Evolutionary conservation across 768 basidiomycete genomes (phyloP), one percentile per base, ranked within the genome.

Genomic region (Trichaptum fuscoviolaceum): DNA sequence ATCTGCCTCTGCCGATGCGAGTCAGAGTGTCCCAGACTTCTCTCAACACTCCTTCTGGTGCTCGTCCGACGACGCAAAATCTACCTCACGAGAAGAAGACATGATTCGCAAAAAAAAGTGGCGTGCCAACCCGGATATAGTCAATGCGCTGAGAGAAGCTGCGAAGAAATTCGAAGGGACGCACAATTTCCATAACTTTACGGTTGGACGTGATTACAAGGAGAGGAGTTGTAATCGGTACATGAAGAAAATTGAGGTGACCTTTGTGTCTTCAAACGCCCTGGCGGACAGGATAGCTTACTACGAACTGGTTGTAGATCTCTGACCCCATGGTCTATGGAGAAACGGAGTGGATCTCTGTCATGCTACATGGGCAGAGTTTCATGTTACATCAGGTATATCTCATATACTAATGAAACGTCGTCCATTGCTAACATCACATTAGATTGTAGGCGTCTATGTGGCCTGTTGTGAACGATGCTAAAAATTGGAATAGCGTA

Each of bases 181-280:
- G 1, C 95, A 97, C 77, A 99, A 99, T 76, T 99, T 96, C 76
- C 95, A 97, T 77, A 99, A 99, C 74, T 99, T 96, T 72, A 99
- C 97, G 0, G 87, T 98, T 63, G 92, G 88, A 1, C 87, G 91
- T 60, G 93, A 93, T 62, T 95, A 91, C 76, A 78, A 83, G 6
- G 96, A 98, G 74, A 83, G 86, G 23, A 92, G 91, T 67, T 90
- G 90, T 70, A 84, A 89, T 71, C 83, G 97, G n/a, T 84, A 86
- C 74, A 96, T 99, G 89, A 92, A 93, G 71, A 85, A 82, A 63
- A 87, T 99, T 1, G 88, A 93, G 76, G 96, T 93, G 18, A 63
- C 72, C 66, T 6, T 18, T 63, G 7, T 57, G 26, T 58, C 34
- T 26, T 20, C 26, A 18, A 30, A 57, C 10, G n/a, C n/a, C 26